Base-by-base conservation (phyloP, 2,329 filamentous ascomycete genomes). In the Clarireedia paspali region DNA sequence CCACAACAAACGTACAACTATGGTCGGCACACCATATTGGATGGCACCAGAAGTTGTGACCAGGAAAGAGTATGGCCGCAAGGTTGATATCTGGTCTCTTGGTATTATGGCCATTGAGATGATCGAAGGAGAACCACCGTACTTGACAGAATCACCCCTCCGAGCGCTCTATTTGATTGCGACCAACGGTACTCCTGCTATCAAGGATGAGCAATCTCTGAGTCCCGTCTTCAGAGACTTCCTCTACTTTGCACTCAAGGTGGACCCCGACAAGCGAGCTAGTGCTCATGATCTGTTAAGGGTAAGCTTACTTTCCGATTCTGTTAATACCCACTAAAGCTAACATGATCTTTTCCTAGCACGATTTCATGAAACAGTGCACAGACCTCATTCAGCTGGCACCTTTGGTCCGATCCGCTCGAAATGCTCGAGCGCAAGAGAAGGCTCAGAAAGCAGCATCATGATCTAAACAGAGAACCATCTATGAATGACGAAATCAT, bases 31-130 rank as follows among this genome's bases (percentile, higher is more conserved):
- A 6, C 94, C 94, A 2, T 99, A 99, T 73, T 99, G 94, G 94
- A 99, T 99, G 94, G 94, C 94, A 1, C 94, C 94, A 3, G 94
- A 99, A 73, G 92, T 99, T 23, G 94, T 99, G 27, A 97, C 91
- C 6, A 81, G 91, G 44, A 97, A 97, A 72, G 94, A 97, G 73
- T 99, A 99, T 72, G 94, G 94, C 63, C 87, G 92, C 60, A 99
- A 97, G 73, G 92, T 99, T 54, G 94, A 99, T 69, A 96, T 99
- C 64, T 99, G 94, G 94, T 95, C 89, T 57, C 77, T 99, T 46
- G 94, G 94, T 57, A 99, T 99, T 74, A 97, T 99, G 94, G 91
- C 94, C 6, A 97, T 99, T 67, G 94, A 99, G 73, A 99, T 99
- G 94, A 96, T 99, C 62, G 94, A 97, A 74, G 94, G 92, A 70